Conservation (phyloP, 2,329 filamentous ascomycete species). For the Aspergillus flavus region DNA sequence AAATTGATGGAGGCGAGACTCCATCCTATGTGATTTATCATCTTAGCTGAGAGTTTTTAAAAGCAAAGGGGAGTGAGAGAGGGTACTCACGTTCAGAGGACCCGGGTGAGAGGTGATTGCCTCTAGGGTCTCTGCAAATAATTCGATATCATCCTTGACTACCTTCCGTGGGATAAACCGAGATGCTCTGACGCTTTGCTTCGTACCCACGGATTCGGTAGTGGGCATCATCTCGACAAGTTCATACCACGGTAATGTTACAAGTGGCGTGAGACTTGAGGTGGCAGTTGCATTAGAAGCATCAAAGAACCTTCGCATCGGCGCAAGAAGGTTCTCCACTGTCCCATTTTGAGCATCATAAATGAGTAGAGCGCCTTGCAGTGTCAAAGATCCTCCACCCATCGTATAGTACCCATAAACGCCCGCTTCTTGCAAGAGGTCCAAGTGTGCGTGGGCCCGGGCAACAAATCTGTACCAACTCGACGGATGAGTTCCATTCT, state of each 20-base stretch:
- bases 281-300: not conserved
- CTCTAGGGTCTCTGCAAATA: slow-evolving; percentile 5
- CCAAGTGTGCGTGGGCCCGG: not conserved
- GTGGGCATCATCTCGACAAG: not conserved
- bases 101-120: not conserved
- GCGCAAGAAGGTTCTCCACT: not conserved
- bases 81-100: too few relatives aligned
- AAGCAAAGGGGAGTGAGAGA: too few relatives aligned
- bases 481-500: slow-evolving; percentile 2
- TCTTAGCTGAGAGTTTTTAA: too few relatives aligned
- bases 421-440: slow-evolving; percentile 7
- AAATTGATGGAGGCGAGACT: slow-evolving; percentile 17
- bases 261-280: not conserved
- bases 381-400: not conserved
- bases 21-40: slow-evolving; percentile 1
- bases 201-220: not conserved
- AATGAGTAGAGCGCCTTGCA: not conserved
- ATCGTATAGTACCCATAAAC: slow-evolving; percentile 10
- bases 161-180: slow-evolving; percentile 4
- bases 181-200: not conserved
- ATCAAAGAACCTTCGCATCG: not conserved
- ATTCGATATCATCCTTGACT: not conserved
- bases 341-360: slow-evolving; percentile 4
- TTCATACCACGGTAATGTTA: slow-evolving; percentile 6
- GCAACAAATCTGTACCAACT: slow-evolving; percentile 7